Evolutionary conservation across 139 green algal genomes (phyloP), one percentile per base, ranked within the genome.

Genomic region (Bryopsis sp.): DNA sequence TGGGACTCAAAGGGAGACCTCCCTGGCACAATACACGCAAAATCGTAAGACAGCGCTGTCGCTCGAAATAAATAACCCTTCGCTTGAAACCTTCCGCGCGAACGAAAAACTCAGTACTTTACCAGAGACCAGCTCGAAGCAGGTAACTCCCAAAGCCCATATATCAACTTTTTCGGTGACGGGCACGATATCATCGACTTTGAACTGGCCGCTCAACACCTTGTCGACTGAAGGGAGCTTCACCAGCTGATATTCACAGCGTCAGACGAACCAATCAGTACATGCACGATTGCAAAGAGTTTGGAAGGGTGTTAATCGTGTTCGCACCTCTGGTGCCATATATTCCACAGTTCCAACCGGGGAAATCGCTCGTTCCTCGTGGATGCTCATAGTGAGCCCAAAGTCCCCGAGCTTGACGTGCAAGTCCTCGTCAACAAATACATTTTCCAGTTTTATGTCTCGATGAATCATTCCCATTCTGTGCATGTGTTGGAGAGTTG

Each of bases 401-500:
- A 91, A 91, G 65, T 89, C 79, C 4, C 78, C 81, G 39, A 92
- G 72, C 75, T 82, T 78, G 29, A 90, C 67, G 19, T 65, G 36
- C 2, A 76, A 72, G 24, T 66, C 68, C 2, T 46, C 39, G 26
- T 73, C 76, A 0, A 91, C 74, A 72, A 92, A 91, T 37, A 92
- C 81, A 74, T 92, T 92, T 64, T 92, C 85, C 46, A 90, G 74
- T 74, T 92, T 92, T 58, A 92, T 81, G 67, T 92, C 85, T 71
- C 81, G 74, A 80, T 92, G 85, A 48, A 92, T 84, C 46, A 92
- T 84, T 26, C 70, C 50, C 37, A 79, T 65, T 36, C 64, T 72
- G 50, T 91, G 85, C 67, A 90, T 64, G 24, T 72, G 68, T 33
- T 54, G 26, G 11, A 92, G 72, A 1, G 79, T 68, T 43, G 57